Base-by-base conservation (phyloP, 768 basidiomycete species). In the Kwoniella sp. region DNA sequence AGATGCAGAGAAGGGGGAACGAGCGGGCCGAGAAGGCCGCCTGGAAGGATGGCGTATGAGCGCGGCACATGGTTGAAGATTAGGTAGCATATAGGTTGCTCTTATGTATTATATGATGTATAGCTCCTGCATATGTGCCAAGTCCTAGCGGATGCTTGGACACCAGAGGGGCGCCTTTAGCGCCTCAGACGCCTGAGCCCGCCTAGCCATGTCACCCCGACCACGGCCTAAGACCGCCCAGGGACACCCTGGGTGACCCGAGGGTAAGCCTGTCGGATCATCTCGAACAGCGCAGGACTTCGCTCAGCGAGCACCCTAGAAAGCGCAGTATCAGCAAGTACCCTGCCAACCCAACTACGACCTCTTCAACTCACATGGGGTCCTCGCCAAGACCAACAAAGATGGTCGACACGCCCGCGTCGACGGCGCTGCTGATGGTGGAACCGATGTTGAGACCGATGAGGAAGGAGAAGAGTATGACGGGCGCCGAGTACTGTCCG, bases 391-490 rank as follows among this genome's bases (percentile, higher is more conserved):
- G 78, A 7, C 87, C 88, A 27, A 90, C 88, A 67, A 89, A 87
- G 83, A 89, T 88, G 1, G 88, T 89, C 2, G 87, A 89, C 1
- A 90, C 88, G 43, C 88, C 89, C 12, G 87, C 87, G 67, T 89
- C 87, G 26, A 65, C 65, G 28, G 65, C 70, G 19, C 62, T 63
- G 9, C 62, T 59, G 40, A 71, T 43, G 15, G 67, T 58, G 15
- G 62, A 56, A n/a, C 60, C 63, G 31, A 34, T 78, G 80, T 75
- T 74, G 40, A 85, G 66, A 3, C 87, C 88, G 51, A 89, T 89
- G 43, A 89, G 69, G 77, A 89, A 90, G 0, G 87, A 80, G 73
- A 87, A 89, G 19, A 89, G 70, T 15, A 90, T 67, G 32, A 90
- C 78, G 7, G 85, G 84, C 5, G 86, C 83, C 1, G 87, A 87